Base-by-base conservation (phyloP, 2,329 filamentous ascomycete species). In the Colletotrichum sp. region DNA sequence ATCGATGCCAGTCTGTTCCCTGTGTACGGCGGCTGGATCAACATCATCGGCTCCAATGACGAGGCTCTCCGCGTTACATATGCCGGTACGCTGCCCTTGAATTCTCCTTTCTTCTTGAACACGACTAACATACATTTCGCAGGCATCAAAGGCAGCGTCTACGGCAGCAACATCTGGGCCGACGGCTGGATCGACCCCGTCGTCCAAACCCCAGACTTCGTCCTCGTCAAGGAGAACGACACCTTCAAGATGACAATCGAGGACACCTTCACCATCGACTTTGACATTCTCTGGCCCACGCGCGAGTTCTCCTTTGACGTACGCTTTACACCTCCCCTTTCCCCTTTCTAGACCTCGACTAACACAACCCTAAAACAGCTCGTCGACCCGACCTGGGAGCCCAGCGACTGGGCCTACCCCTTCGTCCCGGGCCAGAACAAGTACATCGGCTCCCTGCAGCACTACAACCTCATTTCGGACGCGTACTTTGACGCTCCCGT, bases 381-480 rank as follows among this genome's bases (percentile, higher is more conserved):
- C 15, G 72, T 75, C 21, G n/a, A 39, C 5, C 32, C 68, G 6
- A 36, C 55, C 30, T 75, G 72, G 72, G n/a, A 67, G 8, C 62
- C 62, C 2, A 82, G 83, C 0, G 85, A 88, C 16, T 89, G 89
- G n/a, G 83, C 79, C 1, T 90, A 88, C 74, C 89, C 86, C 2
- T 86, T 88, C 0, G 82, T 71, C 8, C 62, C 85, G 0, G 90
- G 90, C 15, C 78, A 80, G 34, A 91, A 91, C 81, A 88, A 86
- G 80, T 83, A 91, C 32, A 13, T 71, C 32, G 67, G 75, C 39
- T 44, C 26, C 18, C 32, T 49, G 5, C 26, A 39, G 34, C 59
- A 63, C 52, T 63, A 57, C 57, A 30, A 72, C 24, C 55, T 34
- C 24, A 26, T 39, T 8, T 34, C 15, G 9, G 36, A 36, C 21